These are phyloP conservation scores for Marasmius oreades DNA, from an alignment of 1,284 basidiomycete genomes.

Conservation along the genomic window DNA sequence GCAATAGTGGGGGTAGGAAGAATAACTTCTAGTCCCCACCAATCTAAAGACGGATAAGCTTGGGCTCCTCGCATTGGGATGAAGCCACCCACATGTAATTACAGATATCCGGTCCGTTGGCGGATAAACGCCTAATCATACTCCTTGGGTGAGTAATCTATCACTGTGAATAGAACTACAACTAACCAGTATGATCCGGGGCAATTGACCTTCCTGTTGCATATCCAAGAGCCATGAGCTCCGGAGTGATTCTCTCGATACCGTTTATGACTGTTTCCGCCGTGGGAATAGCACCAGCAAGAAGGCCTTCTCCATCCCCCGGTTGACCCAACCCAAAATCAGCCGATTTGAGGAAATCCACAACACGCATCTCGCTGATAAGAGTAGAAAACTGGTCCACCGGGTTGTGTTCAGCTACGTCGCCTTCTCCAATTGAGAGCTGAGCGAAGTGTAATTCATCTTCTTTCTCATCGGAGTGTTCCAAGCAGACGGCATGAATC, in stretches of 20 bases:
- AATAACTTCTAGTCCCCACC: constrained; percentile 79
- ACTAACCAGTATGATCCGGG: constrained; percentile 63
- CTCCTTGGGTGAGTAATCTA: neutral
- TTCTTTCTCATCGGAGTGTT: constrained; percentile 55
- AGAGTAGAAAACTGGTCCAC: constrained; percentile 41
- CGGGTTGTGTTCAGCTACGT: constrained; percentile 36
- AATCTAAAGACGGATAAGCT: constrained; percentile 43
- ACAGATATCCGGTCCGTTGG: constrained; percentile 74
- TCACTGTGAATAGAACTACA: neutral
- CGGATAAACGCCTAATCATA: constrained; percentile 51
- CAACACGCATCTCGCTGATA: constrained; percentile 56
- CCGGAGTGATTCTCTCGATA: constrained; percentile 65
- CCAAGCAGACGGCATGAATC: constrained; percentile 75
- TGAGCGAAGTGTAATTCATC: constrained; percentile 52
- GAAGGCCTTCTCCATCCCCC: constrained; percentile 50
- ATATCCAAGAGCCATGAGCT: constrained; percentile 73
- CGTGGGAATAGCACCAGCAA: constrained; percentile 72
- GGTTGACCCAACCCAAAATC: constrained; percentile 53
- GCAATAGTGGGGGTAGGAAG: constrained; percentile 65
- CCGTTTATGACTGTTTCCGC: constrained; percentile 67
- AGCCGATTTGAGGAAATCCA: constrained; percentile 38
- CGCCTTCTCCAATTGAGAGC: constrained; percentile 20
- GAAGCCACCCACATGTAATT: constrained; percentile 61
- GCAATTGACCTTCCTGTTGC: constrained; percentile 63
- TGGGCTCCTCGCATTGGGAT: constrained; percentile 2